phyloP scores from a whole-genome alignment of 768 basidiomycete species.

The Tephrocybe sp. region DNA sequence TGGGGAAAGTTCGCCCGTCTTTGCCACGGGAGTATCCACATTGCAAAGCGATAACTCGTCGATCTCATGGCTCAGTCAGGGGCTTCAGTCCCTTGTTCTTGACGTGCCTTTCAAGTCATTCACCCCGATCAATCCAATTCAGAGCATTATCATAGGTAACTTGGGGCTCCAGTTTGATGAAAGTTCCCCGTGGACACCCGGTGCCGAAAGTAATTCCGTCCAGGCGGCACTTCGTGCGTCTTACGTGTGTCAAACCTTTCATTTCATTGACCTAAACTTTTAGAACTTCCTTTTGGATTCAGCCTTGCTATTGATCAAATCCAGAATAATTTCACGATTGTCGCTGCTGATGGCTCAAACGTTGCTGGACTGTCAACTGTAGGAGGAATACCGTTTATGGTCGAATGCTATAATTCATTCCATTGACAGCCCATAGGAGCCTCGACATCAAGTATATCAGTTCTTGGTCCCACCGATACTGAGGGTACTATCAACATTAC shows the following conservation, averaged over 20 bases:
- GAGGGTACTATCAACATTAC: slow-evolving; percentile 64
- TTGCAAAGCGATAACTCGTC: slow-evolving; percentile 52
- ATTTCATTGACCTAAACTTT: slow-evolving; percentile 5
- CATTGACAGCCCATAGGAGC: slow-evolving; percentile 54
- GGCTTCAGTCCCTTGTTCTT: slow-evolving; percentile 55
- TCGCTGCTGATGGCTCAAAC: slow-evolving; percentile 41
- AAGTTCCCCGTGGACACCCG: slow-evolving; percentile 56
- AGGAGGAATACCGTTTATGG: slow-evolving; percentile 2
- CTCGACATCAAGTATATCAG: slow-evolving; percentile 58
- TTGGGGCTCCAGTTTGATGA: slow-evolving; percentile 57
- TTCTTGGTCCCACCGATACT: slow-evolving; percentile 54
- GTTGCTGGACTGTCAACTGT: slow-evolving; percentile 66
- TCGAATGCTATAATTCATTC: too few relatives aligned
- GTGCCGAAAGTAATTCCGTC: slow-evolving; percentile 57
- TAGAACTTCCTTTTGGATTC: slow-evolving; percentile 76
- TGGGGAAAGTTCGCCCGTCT: slow-evolving; percentile 53
- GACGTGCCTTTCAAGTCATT: slow-evolving; percentile 59
- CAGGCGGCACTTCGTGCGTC: slow-evolving; percentile 54
- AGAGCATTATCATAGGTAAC: slow-evolving; percentile 60
- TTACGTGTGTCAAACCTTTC: background rate
- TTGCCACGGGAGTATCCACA: slow-evolving; percentile 61
- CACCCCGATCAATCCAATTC: slow-evolving; percentile 60
- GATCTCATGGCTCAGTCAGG: slow-evolving; percentile 69
- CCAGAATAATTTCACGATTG: slow-evolving; percentile 63
- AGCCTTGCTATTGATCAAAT: slow-evolving; percentile 57